Percentiles rank a stretch among this genome's conserved stretches.
These are phyloP conservation scores for rapeseed (Brassica napus) DNA, from an alignment of 345 rosid species.

Conservation along the genomic window DNA sequence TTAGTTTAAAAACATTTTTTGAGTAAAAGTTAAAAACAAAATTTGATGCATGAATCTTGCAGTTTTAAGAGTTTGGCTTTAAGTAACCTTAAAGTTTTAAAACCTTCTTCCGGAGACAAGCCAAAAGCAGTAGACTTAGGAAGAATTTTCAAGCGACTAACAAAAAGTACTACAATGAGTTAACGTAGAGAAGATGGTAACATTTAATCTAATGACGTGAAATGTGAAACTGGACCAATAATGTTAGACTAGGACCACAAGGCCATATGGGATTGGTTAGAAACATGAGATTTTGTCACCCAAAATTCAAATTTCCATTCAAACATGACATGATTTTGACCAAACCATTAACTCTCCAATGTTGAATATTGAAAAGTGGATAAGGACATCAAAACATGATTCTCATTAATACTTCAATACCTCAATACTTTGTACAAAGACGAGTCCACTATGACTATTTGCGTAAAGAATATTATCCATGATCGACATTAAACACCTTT, in stretches of 20 bases:
- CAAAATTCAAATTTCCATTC: conserved; percentile 21
- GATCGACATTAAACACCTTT: background rate
- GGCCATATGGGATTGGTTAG: background rate
- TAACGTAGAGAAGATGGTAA: conserved; percentile 25
- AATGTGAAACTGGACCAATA: background rate
- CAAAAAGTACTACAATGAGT: conserved; percentile 5
- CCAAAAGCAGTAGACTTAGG: background rate
- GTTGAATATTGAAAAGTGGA: conserved; percentile 32
- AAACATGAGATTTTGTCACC: background rate
- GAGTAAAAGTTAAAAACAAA: background rate
- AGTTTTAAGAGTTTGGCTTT: background rate
- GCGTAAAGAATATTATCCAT: conserved; percentile 21
- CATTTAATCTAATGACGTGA: background rate
- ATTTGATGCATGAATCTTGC: background rate
- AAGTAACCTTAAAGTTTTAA: background rate
- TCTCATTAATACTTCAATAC: background rate
- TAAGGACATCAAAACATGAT: conserved; percentile 16
- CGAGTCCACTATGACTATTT: conserved; percentile 27
- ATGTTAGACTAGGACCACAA: background rate
- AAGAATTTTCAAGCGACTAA: background rate
- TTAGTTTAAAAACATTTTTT: background rate
- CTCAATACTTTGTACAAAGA: conserved; percentile 6
- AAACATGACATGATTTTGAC: conserved; percentile 32
- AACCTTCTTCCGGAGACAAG: background rate
- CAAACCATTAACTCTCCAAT: conserved; percentile 30